A percentile compares a stretch with the other conserved stretches of the same genome.
These are phyloP conservation scores for Coemansia sp. DNA, from an alignment of 192 early-diverging fungal genomes.

Conservation along the genomic window DNA sequence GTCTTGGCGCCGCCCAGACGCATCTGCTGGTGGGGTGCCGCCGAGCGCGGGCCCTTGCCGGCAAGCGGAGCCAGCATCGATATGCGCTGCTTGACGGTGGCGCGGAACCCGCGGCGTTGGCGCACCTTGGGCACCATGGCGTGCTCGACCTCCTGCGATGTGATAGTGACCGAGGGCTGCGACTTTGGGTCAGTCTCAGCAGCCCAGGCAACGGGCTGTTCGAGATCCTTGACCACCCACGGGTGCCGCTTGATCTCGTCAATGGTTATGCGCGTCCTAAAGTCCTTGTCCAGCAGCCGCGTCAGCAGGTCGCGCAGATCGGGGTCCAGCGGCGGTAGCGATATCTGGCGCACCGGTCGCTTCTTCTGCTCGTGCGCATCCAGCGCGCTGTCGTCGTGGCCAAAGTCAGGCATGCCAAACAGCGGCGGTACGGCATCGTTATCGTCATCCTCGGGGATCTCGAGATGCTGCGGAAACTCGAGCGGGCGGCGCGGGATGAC, in stretches of 20 bases:
- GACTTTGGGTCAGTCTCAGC: conserved; percentile 70
- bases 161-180: conserved; percentile 68
- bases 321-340: conserved; percentile 49
- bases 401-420: neutral
- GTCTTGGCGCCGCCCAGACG: conserved; percentile 25
- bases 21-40: conserved; percentile 1
- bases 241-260: conserved; percentile 88
- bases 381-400: conserved; percentile 13
- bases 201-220: conserved; percentile 65
- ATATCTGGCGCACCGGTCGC: conserved; percentile 2
- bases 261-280: conserved; percentile 73
- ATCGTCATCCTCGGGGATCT: conserved; percentile 9
- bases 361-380: neutral
- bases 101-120: conserved; percentile 36
- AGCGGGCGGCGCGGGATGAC: conserved; percentile 74
- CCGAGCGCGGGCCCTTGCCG: conserved; percentile 5
- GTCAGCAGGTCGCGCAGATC: conserved; percentile 69
- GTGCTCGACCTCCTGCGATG: conserved; percentile 72
- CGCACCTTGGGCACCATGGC: conserved; percentile 48
- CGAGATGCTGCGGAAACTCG: conserved; percentile 48
- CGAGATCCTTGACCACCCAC: conserved; percentile 79
- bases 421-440: neutral
- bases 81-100: conserved; percentile 38
- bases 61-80: conserved; percentile 40
- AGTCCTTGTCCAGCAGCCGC: conserved; percentile 83